phyloP scores from a whole-genome alignment of 768 basidiomycete species.

The Gelatoporia subvermispora region DNA sequence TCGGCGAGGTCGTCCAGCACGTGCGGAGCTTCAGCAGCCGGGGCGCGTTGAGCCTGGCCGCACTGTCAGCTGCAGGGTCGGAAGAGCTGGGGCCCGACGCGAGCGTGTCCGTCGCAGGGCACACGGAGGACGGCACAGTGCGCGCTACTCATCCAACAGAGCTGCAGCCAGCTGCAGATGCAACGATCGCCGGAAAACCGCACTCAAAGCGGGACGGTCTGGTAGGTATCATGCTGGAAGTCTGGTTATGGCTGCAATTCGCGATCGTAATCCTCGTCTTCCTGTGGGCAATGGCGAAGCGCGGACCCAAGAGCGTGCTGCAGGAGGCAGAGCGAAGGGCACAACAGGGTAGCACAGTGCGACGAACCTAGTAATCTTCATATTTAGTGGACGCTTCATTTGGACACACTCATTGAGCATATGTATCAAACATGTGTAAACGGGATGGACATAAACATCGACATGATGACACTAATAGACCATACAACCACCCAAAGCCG shows the following conservation, averaged over 20 bases:
- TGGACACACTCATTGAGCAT: too few relatives aligned
- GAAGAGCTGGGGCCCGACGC: conserved; percentile 1
- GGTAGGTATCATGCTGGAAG: conserved; percentile 52
- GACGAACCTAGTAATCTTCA: too few relatives aligned
- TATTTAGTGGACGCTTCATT: too few relatives aligned
- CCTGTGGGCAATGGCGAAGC: conserved; percentile 74
- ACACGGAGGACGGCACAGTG: conserved; percentile 2
- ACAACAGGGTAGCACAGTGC: too few relatives aligned
- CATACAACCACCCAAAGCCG: too few relatives aligned
- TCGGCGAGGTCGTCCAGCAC: conserved; percentile 14
- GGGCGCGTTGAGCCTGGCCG: conserved; percentile 2
- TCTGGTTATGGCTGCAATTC: conserved; percentile 87
- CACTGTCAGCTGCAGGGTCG: background rate
- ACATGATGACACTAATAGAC: background rate
- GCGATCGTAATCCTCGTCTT: conserved; percentile 69
- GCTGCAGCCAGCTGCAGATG: conserved; percentile 4
- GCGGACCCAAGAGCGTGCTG: conserved; percentile 68
- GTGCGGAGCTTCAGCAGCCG: conserved; percentile 8
- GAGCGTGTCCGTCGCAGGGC: background rate
- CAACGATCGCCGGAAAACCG: conserved; percentile 1
- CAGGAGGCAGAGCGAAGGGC: conserved; percentile 34
- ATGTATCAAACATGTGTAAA: too few relatives aligned
- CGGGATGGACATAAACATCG: background rate
- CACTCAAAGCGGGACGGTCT: conserved; percentile 17
- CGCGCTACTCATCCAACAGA: background rate